phyloP scores from a whole-genome alignment of 805 yeast genomes.

The Vanderwaltozyma polyspora region DNA sequence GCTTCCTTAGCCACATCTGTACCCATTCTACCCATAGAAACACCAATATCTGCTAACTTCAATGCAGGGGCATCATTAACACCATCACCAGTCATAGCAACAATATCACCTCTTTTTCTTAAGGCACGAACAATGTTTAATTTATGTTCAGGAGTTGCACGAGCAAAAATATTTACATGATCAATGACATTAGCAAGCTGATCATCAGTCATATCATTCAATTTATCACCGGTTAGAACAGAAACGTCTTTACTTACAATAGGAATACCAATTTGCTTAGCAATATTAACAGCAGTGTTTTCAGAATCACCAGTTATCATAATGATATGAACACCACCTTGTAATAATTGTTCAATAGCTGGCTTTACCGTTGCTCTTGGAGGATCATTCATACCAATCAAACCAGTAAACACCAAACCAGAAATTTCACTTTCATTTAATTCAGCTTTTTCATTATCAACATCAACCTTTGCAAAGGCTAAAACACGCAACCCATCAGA shows the following conservation, averaged over 20 bases:
- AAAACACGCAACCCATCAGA: constrained; percentile 76
- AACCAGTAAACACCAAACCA: constrained; percentile 67
- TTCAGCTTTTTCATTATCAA: constrained; percentile 21
- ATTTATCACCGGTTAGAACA: constrained; percentile 74
- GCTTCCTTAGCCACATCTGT: constrained; percentile 99
- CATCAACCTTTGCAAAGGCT: constrained; percentile 55
- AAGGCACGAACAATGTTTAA: constrained; percentile 81
- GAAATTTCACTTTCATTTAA: constrained; percentile 34
- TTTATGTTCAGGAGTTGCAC: constrained; percentile 93
- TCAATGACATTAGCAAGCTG: constrained; percentile 66
- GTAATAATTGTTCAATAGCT: constrained; percentile 64
- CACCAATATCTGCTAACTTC: constrained; percentile 94
- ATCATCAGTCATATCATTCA: constrained; percentile 63
- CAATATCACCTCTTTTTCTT: constrained; percentile 85
- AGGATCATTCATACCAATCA: constrained; percentile 95
- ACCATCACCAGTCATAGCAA: constrained; percentile 99
- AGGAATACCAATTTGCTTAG: constrained; percentile 84
- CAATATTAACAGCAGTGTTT: constrained; percentile 76
- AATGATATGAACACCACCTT: constrained; percentile 93
- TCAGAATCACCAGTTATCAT: constrained; percentile 97
- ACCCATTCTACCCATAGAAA: constrained; percentile 87
- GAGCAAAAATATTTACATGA: constrained; percentile 80
- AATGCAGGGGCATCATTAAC: constrained; percentile 98
- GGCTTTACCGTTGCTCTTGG: constrained; percentile 80
- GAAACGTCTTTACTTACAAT: constrained; percentile 49